Percentiles rank a stretch among this genome's conserved stretches.
Evolutionary conservation across 2,329 filamentous ascomycete species (phyloP).

Genomic region (Penicillium italicum): DNA sequence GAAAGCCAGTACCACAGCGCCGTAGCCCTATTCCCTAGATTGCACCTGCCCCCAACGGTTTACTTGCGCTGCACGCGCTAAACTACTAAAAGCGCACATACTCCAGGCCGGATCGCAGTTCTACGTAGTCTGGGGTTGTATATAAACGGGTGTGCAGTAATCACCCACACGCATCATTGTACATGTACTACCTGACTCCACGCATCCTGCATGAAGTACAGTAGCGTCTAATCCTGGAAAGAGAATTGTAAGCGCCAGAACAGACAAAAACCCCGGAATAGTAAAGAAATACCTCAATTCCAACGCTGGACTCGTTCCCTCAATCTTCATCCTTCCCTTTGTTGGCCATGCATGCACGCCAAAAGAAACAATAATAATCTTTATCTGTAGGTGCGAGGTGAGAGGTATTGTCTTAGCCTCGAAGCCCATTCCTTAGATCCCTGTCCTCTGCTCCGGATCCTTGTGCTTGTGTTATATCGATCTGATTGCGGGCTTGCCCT

Average conservation of each 20-base stretch:
- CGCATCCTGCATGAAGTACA: constrained; percentile 10
- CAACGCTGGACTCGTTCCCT: neutral
- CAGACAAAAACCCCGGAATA: neutral
- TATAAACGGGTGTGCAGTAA: constrained; percentile 15
- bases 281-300: neutral
- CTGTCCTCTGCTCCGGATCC: neutral
- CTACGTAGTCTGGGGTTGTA: constrained; percentile 16
- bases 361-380: neutral
- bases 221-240: neutral
- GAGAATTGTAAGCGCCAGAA: neutral
- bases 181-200: constrained; percentile 9
- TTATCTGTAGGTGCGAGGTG: neutral
- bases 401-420: neutral
- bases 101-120: neutral
- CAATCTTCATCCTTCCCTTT: neutral
- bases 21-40: neutral
- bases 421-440: neutral
- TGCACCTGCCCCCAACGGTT: neutral
- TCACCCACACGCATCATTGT: constrained; percentile 12
- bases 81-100: neutral
- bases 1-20: neutral
- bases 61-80: neutral
- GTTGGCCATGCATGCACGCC: neutral
- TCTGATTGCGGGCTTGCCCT: constrained; percentile 3
- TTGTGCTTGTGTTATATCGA: constrained; percentile 5